Conservation (phyloP, 257 asterid species). For the Parsonsia alboflavescens region DNA sequence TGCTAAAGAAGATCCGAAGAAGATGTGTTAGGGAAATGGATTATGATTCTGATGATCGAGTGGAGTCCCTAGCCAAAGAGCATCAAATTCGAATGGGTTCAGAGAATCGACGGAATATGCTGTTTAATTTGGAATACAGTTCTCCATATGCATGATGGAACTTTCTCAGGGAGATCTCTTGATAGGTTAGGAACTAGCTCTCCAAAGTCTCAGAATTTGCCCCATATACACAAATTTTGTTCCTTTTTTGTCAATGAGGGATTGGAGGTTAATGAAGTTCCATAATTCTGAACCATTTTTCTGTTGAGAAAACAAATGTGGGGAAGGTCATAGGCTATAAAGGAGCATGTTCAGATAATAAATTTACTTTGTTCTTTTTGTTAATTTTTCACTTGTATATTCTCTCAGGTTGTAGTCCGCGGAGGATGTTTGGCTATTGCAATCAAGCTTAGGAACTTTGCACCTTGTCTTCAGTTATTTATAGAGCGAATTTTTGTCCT, state of each 20-base stretch:
- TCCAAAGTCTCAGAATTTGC: not conserved
- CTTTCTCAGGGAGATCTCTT: constrained; percentile 22
- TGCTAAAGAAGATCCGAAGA: constrained; percentile 69
- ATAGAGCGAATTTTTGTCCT: not conserved
- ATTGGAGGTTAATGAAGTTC: not conserved
- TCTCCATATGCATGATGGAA: constrained; percentile 37
- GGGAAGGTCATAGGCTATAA: not conserved
- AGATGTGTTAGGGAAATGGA: constrained; percentile 89
- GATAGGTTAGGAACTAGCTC: not conserved
- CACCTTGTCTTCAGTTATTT: constrained; percentile 2
- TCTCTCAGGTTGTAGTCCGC: constrained; percentile 23
- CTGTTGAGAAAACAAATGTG: not conserved
- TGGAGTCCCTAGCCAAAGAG: constrained; percentile 44
- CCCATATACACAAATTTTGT: not conserved
- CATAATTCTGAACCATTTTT: too few relatives aligned
- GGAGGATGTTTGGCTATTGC: constrained; percentile 16
- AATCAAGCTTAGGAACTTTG: constrained; percentile 15
- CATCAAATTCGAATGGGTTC: constrained; percentile 41
- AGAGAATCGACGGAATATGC: constrained; percentile 54
- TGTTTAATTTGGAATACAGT: constrained; percentile 53
- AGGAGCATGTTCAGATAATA: not conserved
- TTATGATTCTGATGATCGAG: constrained; percentile 43
- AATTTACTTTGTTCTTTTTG: not conserved
- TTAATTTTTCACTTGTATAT: not conserved
- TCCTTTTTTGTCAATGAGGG: not conserved